Base-by-base conservation (phyloP, 495 filamentous ascomycete species). In the Extremus antarcticus region DNA sequence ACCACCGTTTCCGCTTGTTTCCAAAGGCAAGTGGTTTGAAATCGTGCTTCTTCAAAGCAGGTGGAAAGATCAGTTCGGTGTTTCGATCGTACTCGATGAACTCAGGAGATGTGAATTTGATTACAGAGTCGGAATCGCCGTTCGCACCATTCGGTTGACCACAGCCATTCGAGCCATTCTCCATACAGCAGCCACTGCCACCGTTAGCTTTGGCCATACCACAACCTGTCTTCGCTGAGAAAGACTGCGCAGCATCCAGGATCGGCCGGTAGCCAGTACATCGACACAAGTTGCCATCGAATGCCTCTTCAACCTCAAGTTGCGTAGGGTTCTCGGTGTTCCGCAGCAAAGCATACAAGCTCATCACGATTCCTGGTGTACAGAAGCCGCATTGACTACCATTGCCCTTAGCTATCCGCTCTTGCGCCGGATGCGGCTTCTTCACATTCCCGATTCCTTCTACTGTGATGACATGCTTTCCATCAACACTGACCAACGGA, bases 341-440 rank as follows among this genome's bases (percentile, higher is more conserved):
- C 55, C 85, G 76, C 47, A 94, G 73, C 50, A 95, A 76, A 16
- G 90, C 87, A 67, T 91, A 91, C 24, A 91, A 70, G 63, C 86
- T 89, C 92, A 98, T 97, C 50, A 96, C 90, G 68, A 98, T 98
- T 9, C 92, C 92, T 2, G 91, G 92, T 4, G 92, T 97, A 65
- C 92, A 98, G 66, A 98, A 98, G 8, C 84, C 82, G 65, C 82
- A 85, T 52, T 83, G 80, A 55, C 76, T 78, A 4, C 78, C 79
- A 68, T 76, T 80, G 4, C 73, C 72, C 68, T 83, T 84, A 20
- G 90, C 90, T 56, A 98, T 85, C 43, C 92, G 80, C 70, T 98
- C 90, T 70, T 98, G 92, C 1, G 86, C 74, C 2, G 92, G 87
- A 73, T 98, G 92, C 11, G 92, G 92, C 38, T 78, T 79, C 68